Evolutionary conservation across 129 eudicot genomes (phyloP).

Genomic region (Chrysanthemum makinoi): DNA sequence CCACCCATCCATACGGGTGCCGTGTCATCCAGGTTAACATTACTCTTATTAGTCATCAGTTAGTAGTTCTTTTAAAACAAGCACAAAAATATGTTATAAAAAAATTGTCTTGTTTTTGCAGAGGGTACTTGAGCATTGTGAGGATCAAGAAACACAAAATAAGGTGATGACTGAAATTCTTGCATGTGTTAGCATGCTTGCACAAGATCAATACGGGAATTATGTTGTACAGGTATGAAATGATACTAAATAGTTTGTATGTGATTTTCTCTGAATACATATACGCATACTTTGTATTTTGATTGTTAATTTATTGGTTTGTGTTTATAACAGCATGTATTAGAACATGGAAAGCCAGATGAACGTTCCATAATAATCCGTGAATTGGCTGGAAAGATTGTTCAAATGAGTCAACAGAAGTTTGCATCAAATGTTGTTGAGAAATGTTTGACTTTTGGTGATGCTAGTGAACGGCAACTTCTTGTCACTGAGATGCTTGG

Average conservation of each 20-base stretch:
- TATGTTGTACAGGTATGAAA: constrained; percentile 67
- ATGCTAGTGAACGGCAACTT: constrained; percentile 57
- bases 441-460: constrained; percentile 82
- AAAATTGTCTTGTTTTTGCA: constrained; percentile 20
- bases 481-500: constrained; percentile 83
- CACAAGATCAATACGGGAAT: constrained; percentile 79
- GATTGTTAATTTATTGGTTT: neutral
- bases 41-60: neutral
- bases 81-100: no score
- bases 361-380: constrained; percentile 76
- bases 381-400: constrained; percentile 83
- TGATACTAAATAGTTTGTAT: neutral
- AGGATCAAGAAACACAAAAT: constrained; percentile 54
- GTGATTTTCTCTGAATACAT: neutral
- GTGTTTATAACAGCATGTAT: constrained; percentile 59
- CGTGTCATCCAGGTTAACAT: constrained; percentile 78
- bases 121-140: constrained; percentile 77
- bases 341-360: constrained; percentile 85
- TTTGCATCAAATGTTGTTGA: constrained; percentile 92
- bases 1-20: constrained; percentile 94
- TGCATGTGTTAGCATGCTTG: constrained; percentile 75
- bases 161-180: constrained; percentile 79
- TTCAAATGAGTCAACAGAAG: constrained; percentile 90
- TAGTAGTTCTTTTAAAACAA: neutral
- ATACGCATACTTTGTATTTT: neutral